Evolutionary conservation across 495 filamentous ascomycete genomes (phyloP).

Genomic region (Pseudoneurospora amorphoporcata): DNA sequence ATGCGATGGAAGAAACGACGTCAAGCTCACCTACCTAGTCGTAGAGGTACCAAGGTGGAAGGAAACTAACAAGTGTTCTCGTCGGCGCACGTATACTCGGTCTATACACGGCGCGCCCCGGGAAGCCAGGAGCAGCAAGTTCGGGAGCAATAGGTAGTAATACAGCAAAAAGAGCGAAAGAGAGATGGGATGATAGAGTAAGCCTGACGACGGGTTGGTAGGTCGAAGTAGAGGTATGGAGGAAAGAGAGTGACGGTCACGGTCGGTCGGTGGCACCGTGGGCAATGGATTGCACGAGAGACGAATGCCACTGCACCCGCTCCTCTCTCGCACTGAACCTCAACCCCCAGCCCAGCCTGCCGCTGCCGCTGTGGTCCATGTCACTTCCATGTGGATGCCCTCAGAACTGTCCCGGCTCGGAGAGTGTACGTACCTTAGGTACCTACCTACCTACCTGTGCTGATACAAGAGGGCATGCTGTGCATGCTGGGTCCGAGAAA

Average conservation of each 20-base stretch:
- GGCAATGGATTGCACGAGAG: not conserved
- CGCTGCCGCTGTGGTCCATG: not conserved
- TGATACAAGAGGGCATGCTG: not conserved
- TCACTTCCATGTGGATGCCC: not conserved
- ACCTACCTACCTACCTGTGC: too few relatives aligned
- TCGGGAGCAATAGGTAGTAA: conserved; percentile 16
- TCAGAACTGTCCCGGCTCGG: not conserved
- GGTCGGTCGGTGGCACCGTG: conserved; percentile 2
- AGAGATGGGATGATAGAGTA: conserved; percentile 12
- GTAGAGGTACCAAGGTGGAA: conserved; percentile 11
- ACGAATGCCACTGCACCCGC: not conserved
- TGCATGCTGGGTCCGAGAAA: conserved; percentile 3
- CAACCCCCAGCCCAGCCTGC: not conserved
- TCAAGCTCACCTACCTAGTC: not conserved
- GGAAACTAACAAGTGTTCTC: conserved; percentile 2
- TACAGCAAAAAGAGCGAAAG: conserved; percentile 27
- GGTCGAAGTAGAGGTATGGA: conserved; percentile 15
- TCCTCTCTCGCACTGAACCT: not conserved
- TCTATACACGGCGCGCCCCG: conserved; percentile 28
- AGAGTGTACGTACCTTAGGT: not conserved
- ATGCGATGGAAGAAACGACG: not conserved
- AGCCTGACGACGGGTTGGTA: conserved; percentile 17
- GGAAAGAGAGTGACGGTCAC: conserved; percentile 10
- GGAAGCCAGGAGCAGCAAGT: conserved; percentile 27
- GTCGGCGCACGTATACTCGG: conserved; percentile 4